phyloP scores from a whole-genome alignment of 2,329 filamentous ascomycete genomes.

The Ascomycota sp. region DNA sequence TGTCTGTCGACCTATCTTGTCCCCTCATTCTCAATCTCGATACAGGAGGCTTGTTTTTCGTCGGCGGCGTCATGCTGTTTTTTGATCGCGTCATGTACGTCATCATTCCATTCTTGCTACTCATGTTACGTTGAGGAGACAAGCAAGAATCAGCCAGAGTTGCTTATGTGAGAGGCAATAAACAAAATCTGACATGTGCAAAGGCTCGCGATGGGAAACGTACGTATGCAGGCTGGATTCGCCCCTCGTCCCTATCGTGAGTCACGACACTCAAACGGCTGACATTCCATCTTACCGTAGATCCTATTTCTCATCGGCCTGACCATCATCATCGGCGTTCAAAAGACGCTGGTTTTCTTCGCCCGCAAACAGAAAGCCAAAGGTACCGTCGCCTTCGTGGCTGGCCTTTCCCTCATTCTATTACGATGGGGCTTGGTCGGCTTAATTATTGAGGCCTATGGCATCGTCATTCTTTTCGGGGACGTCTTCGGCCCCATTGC shows the following conservation, averaged over 20 bases:
- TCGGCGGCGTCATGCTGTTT: constrained; percentile 86
- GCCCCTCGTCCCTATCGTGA: too few relatives aligned
- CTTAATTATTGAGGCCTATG: constrained; percentile 78
- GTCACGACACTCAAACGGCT: background rate
- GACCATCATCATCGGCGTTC: constrained; percentile 78
- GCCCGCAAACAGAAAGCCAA: constrained; percentile 78
- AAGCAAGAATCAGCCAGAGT: background rate
- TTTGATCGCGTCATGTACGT: constrained; percentile 88
- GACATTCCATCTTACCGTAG: constrained; percentile 19
- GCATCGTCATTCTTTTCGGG: constrained; percentile 79
- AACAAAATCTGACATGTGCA: too few relatives aligned
- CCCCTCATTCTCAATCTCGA: background rate
- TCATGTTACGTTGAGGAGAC: background rate
- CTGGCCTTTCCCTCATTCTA: constrained; percentile 65
- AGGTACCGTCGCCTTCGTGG: constrained; percentile 71
- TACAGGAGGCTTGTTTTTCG: constrained; percentile 76
- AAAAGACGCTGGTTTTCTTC: constrained; percentile 87
- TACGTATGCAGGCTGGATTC: constrained; percentile 16
- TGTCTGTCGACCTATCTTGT: background rate
- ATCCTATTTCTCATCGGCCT: constrained; percentile 95
- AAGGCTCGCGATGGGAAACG: constrained; percentile 94
- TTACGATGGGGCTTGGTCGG: constrained; percentile 78
- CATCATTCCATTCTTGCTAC: background rate
- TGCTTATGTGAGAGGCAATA: too few relatives aligned
- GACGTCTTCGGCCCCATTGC: constrained; percentile 89